Base-by-base conservation (phyloP, 352 stramenopile species). In the Thalassiosira livingstoniorum region DNA sequence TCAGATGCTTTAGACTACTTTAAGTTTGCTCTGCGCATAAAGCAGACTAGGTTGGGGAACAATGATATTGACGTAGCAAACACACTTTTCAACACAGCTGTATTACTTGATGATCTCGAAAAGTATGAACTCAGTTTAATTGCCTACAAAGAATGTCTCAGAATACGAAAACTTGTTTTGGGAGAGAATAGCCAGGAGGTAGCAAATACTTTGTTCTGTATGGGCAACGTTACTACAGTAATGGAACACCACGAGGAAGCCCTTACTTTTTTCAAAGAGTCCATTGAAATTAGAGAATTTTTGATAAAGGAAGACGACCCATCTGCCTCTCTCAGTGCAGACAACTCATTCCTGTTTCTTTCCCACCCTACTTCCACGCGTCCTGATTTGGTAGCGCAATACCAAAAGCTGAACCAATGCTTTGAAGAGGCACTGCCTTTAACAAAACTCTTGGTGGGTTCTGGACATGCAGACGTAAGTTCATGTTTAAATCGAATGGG, bases 1-100 rank as follows among this genome's bases (percentile, higher is more conserved):
- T 83, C 74, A 32, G 85, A 90, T 37, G 79, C 82, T n/a, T 61
- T 91, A 34, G 79, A 86, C 27, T 88, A 91, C 74, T 91, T 91
- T 61, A 86, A 89, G 63, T 87, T 86, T 68, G 82, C 86, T 4
- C 75, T 91, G n/a, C 63, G 80, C 31, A 90, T 87, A 29, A 91
- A 91, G 51, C 77, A 87, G 60, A 65, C 70, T 43, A 80, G 68
- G 53, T 68, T 90, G 11, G 85, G 85, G 61, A 64, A 43, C 35
- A 68, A 87, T 67, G 68, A 87, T 55, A 82, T 87, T 45, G 84
- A 90, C 66, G 84, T 90, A 34, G 84, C 80, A 1, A 86, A 86
- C 54, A 88, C 81, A 35, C 63, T 91, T 21, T 87, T 88, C 64
- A 91, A 91, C 51, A 90, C 81, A 27, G 86, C 82, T 21, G 78